A percentile compares a stretch with the other conserved stretches of the same genome.
These are phyloP conservation scores for Trichoderma breve DNA, from an alignment of 2,329 filamentous ascomycete species.

Conservation along the genomic window DNA sequence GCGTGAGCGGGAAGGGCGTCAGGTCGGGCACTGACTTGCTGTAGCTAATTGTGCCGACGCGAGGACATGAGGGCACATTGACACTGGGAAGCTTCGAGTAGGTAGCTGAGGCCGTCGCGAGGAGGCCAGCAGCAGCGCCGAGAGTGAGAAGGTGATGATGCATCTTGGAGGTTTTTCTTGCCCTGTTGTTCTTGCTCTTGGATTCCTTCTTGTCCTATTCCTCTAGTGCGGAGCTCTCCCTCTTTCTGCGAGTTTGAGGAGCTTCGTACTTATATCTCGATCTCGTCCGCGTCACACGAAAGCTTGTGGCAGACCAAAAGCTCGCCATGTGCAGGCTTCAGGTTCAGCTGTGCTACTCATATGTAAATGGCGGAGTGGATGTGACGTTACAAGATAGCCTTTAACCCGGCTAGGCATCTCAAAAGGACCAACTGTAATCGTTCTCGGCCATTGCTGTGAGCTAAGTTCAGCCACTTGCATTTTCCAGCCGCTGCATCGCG, in stretches of 20 bases:
- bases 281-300: background rate
- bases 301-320: background rate
- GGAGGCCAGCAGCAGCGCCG: conserved; percentile 10
- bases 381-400: conserved; percentile 20
- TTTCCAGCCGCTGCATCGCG: background rate
- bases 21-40: conserved; percentile 43
- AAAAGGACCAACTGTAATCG: background rate
- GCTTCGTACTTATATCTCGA: background rate
- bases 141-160: conserved; percentile 1
- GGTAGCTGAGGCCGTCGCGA: conserved; percentile 7
- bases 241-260: background rate
- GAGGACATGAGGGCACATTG: conserved; percentile 40
- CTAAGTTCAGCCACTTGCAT: conserved; percentile 12
- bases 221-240: background rate
- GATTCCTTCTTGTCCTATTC: background rate
- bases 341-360: background rate
- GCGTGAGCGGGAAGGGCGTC: conserved; percentile 42
- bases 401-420: conserved; percentile 17
- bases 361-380: conserved; percentile 10
- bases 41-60: conserved; percentile 38
- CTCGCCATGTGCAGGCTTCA: background rate
- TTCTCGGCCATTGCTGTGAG: conserved; percentile 10
- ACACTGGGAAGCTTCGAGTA: conserved; percentile 29
- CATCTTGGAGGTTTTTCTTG: conserved; percentile 16
- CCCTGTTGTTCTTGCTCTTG: background rate